A percentile compares a stretch with the other conserved stretches of the same genome.
These are phyloP conservation scores for Lanmaoa pseudosensibilis DNA, from an alignment of 768 basidiomycete genomes.

Conservation along the genomic window DNA sequence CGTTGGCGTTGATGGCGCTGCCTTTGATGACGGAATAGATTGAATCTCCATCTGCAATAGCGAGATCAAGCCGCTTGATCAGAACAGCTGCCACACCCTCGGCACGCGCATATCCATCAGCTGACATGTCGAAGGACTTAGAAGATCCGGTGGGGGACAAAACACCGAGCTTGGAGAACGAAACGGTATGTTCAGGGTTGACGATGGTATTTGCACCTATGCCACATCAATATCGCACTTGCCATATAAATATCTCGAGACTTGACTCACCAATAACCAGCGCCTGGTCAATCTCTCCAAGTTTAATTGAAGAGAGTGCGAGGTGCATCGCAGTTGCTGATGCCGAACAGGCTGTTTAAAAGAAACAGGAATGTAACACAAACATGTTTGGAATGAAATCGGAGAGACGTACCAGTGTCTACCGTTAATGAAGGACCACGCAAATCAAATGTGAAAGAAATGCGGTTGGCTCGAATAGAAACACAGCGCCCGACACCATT, in stretches of 20 bases:
- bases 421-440: conserved; percentile 50
- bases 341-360: conserved; percentile 41
- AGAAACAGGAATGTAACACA: not conserved
- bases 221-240: not conserved
- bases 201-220: conserved; percentile 31
- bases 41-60: conserved; percentile 30
- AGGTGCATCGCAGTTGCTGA: conserved; percentile 48
- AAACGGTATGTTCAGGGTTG: conserved; percentile 29
- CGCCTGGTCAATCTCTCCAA: conserved; percentile 49
- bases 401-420: conserved; percentile 30
- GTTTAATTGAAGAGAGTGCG: conserved; percentile 43
- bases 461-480: conserved; percentile 32
- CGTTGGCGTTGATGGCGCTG: conserved; percentile 35
- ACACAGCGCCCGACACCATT: conserved; percentile 33
- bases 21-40: conserved; percentile 34
- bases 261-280: conserved; percentile 36
- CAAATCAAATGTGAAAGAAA: conserved; percentile 38
- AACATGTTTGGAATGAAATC: not conserved
- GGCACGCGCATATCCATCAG: conserved; percentile 34
- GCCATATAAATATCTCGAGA: not conserved
- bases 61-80: conserved; percentile 36
- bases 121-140: conserved; percentile 34
- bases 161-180: conserved; percentile 31
- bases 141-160: conserved; percentile 37
- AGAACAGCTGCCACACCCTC: conserved; percentile 35